phyloP scores from a whole-genome alignment of 1,139 yeast genomes.

The Pichia sp. region DNA sequence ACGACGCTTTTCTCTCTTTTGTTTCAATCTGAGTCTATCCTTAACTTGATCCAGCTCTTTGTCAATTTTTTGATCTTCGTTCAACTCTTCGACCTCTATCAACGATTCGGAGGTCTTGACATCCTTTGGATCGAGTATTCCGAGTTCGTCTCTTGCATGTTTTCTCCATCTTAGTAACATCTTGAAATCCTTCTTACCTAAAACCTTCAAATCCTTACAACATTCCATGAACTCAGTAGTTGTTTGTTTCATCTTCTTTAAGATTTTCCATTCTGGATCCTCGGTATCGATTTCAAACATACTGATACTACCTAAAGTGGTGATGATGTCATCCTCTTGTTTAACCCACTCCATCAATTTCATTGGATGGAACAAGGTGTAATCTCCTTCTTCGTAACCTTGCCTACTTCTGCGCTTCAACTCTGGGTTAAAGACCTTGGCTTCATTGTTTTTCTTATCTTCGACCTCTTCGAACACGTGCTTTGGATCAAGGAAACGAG shows the following conservation, averaged over 20 bases:
- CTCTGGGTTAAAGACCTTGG: constrained; percentile 91
- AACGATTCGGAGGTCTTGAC: constrained; percentile 43
- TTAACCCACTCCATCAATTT: constrained; percentile 76
- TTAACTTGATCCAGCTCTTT: constrained; percentile 72
- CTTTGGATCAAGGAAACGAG: constrained; percentile 83
- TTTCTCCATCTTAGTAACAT: constrained; percentile 81
- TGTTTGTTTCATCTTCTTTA: constrained; percentile 69
- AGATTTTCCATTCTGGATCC: constrained; percentile 67
- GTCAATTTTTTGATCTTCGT: constrained; percentile 88
- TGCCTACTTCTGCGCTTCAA: constrained; percentile 85
- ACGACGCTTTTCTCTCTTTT: constrained; percentile 75
- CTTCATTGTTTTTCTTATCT: constrained; percentile 78
- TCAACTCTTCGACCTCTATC: constrained; percentile 66
- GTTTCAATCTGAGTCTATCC: constrained; percentile 63
- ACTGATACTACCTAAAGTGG: constrained; percentile 68
- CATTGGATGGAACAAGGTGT: constrained; percentile 67
- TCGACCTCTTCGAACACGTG: constrained; percentile 91
- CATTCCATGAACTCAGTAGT: constrained; percentile 77
- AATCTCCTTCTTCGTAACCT: constrained; percentile 96
- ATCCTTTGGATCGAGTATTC: constrained; percentile 54
- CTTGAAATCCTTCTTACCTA: constrained; percentile 92
- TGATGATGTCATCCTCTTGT: constrained; percentile 74
- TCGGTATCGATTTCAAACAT: constrained; percentile 57
- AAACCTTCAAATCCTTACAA: constrained; percentile 83
- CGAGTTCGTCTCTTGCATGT: constrained; percentile 75